Evolutionary conservation across 2,329 filamentous ascomycete species (phyloP), one percentile per base, ranked within the genome.

Genomic region (Colletotrichum paranaense): DNA sequence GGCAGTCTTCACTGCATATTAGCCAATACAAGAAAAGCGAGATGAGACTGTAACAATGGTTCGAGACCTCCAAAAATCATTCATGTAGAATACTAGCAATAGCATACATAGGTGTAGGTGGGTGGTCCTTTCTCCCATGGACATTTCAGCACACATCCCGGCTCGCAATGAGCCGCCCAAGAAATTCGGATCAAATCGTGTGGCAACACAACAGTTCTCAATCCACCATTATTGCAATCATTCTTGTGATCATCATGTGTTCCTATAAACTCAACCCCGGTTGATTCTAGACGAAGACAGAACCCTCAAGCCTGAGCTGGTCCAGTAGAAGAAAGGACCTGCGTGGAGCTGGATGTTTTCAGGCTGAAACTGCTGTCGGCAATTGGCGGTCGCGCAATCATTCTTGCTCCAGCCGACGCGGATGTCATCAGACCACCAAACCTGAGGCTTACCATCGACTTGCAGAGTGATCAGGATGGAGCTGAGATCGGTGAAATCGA

Each of bases 391-490:
- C 28, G 81, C 78, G 71, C 84, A 85, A 58, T 78, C 81, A 70
- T 84, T 85, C 75, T 85, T 82, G 22, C 77, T 83, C 84, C 84
- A 85, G 58, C 83, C 82, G 56, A 84, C 76, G 24, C 78, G 78
- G 71, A 85, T 78, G 69, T 85, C 83, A 65, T 85, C 84, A 30
- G 78, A 82, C 84, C 84, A 85, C 84, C 83, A 85, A 35, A 81
- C 78, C 67, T 82, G 80, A 30, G 83, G 76, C 32, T 84, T 78
- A 28, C 80, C 75, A 49, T 82, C 82, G 53, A 85, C 82, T 24
- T 78, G 82, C 19, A 84, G 75, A 4, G 78, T 81, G 53, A 85
- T 80, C 67, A 85, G 67, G 4, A 85, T 76, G 1, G 84, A 85
- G 24, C 82, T 84, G 64, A 85, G 76, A 59, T 84, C 81, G 19